A percentile compares a stretch with the other conserved stretches of the same genome.
phyloP scores from a whole-genome alignment of 495 filamentous ascomycete genomes.

The Bacidia gigantensis region DNA sequence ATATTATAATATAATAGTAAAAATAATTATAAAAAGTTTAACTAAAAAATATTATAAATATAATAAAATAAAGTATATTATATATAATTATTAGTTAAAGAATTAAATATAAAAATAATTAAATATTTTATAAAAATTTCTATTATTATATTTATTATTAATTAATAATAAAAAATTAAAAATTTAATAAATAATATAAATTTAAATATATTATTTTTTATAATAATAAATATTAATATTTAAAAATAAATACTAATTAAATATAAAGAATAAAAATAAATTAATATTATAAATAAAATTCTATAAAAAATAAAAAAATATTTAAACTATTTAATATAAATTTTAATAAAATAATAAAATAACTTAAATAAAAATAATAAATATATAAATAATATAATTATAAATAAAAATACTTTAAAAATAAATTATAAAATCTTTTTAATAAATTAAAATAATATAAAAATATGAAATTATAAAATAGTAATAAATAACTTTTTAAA shows the following conservation, averaged over 20 bases:
- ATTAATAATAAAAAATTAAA: not conserved
- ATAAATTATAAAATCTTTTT: not conserved
- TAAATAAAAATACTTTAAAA: not conserved
- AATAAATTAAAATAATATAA: not conserved
- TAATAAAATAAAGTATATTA: not conserved
- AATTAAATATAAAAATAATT: not conserved
- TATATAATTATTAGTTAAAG: not conserved
- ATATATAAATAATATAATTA: not conserved
- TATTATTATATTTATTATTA: not conserved
- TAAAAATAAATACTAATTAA: not conserved
- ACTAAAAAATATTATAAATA: not conserved
- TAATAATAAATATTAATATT: not conserved
- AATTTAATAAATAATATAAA: not conserved
- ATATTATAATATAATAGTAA: not conserved
- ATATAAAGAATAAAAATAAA: not conserved
- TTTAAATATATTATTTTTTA: not conserved
- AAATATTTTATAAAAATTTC: not conserved
- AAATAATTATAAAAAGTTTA: not conserved
- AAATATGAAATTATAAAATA: too few relatives aligned
- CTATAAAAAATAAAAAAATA: not conserved
- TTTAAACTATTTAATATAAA: conserved; percentile 3
- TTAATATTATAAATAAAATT: not conserved
- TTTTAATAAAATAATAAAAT: not conserved
- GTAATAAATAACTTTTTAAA: too few relatives aligned
- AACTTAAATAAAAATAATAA: not conserved